Evolutionary conservation across 2,329 filamentous ascomycete species (phyloP), one percentile per base, ranked within the genome.

Genomic region (Aplosporella prunicola): DNA sequence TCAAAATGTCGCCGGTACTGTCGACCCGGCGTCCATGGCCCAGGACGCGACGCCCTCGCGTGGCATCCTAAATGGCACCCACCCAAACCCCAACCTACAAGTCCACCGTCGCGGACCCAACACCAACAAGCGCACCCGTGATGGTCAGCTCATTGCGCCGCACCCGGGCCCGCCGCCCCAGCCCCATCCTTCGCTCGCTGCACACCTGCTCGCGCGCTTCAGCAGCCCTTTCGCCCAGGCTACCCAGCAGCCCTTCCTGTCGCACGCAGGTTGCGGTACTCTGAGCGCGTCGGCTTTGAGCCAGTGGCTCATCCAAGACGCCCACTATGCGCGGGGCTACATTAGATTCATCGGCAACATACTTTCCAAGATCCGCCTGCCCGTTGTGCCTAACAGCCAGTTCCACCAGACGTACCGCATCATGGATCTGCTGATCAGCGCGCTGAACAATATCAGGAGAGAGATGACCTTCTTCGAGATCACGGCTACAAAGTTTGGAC

Each of bases 271-370:
- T 10, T 64, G 68, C 39, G 80, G 81, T 15, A 71, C 68, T 0
- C 62, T 82, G 13, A 62, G 72, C 13, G 74, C 74, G 32, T 50
- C 63, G 0, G 59, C 66, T 1, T 63, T 85, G 9, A 69, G 71
- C 14, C 67, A 69, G 54, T 86, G 81, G 81, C 73, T 86, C 28
- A 73, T 76, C 9, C 80, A 83, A 56, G 80, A 85, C 56, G 67
- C 76, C 7, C 71, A 85, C 42, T 82, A 84, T 58, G 76, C 80
- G 22, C 77, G 82, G 45, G 72, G 74, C 34, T 82, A 84, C 57
- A 72, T 83, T 47, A 68, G 71, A 17, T 82, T 81, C 47, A 72
- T 78, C 15, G 78, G 78, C 7, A 63, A 68, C n/a, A 58, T 83
- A 6, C 70, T 85, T 18, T 64, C 71, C 22, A 75, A 78, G 45